These are phyloP conservation scores for Primulina eburnea DNA, from an alignment of 257 asterid species.

Conservation along the genomic window DNA sequence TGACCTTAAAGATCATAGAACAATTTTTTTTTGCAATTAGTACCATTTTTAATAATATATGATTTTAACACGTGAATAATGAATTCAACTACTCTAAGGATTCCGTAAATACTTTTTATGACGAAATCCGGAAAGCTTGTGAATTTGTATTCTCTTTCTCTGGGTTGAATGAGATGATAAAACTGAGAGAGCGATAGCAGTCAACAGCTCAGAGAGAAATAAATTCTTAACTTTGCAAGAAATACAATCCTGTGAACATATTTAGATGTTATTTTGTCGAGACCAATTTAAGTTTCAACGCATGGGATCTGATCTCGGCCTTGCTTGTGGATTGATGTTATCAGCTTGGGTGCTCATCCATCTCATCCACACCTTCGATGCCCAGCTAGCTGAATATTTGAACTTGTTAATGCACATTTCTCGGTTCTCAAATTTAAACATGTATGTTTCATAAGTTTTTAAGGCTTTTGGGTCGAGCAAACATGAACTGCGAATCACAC, in stretches of 20 bases:
- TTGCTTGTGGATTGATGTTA: conserved; percentile 63
- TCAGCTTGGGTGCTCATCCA: conserved; percentile 71
- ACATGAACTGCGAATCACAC: background rate
- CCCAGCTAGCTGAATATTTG: conserved; percentile 41
- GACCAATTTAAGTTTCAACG: background rate
- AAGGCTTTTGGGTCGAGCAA: conserved; percentile 7
- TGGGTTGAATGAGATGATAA: too few relatives aligned
- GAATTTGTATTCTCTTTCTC: background rate
- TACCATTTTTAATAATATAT: too few relatives aligned
- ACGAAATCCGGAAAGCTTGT: background rate
- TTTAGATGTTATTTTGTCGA: too few relatives aligned
- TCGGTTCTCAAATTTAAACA: background rate
- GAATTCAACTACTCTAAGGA: too few relatives aligned
- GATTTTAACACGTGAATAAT: too few relatives aligned
- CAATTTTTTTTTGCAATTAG: too few relatives aligned
- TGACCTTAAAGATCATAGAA: too few relatives aligned
- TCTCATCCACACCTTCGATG: conserved; percentile 62
- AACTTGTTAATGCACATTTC: conserved; percentile 12
- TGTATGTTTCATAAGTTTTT: conserved; percentile 16
- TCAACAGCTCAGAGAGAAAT: background rate
- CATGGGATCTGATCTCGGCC: conserved; percentile 29
- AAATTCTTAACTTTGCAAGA: background rate
- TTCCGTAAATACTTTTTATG: background rate
- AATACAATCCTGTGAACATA: background rate
- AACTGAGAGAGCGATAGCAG: background rate